These are phyloP conservation scores for Saraca asoca DNA, from an alignment of 331 rosid genomes.

Conservation along the genomic window DNA sequence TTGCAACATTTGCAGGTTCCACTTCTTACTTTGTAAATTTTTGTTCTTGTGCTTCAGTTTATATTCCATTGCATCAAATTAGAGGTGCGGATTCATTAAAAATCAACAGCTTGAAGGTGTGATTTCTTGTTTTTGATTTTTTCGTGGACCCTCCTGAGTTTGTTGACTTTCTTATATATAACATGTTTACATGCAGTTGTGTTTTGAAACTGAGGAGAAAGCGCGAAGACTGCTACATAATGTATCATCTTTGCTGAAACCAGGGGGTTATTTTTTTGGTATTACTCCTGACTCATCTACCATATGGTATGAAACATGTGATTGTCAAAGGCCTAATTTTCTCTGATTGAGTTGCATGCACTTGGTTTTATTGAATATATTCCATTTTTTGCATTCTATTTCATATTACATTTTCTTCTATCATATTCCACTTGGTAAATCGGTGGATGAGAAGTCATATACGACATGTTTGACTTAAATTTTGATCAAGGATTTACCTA, in stretches of 20 bases:
- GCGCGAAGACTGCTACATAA: constrained; percentile 80
- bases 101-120: not conserved
- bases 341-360: constrained; percentile 28
- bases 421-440: too few relatives aligned
- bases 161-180: constrained; percentile 25
- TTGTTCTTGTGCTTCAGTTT: constrained; percentile 6
- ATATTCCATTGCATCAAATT: not conserved
- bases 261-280: constrained; percentile 98
- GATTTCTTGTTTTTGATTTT: not conserved
- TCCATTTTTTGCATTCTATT: not conserved
- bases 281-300: constrained; percentile 99
- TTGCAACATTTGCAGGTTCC: constrained; percentile 93
- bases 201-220: constrained; percentile 91
- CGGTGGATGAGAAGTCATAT: too few relatives aligned
- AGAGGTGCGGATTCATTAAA: constrained; percentile 23
- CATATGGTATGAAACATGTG: constrained; percentile 76
- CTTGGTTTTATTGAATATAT: not conserved
- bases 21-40: not conserved
- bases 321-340: constrained; percentile 35
- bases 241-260: constrained; percentile 82
- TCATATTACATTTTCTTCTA: not conserved
- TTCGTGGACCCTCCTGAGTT: constrained; percentile 15
- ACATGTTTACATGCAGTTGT: constrained; percentile 58
- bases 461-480: too few relatives aligned
- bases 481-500: too few relatives aligned